A percentile compares a stretch with the other conserved stretches of the same genome.
phyloP scores from a whole-genome alignment of 1,284 basidiomycete species.

The Hemileia vastatrix region DNA sequence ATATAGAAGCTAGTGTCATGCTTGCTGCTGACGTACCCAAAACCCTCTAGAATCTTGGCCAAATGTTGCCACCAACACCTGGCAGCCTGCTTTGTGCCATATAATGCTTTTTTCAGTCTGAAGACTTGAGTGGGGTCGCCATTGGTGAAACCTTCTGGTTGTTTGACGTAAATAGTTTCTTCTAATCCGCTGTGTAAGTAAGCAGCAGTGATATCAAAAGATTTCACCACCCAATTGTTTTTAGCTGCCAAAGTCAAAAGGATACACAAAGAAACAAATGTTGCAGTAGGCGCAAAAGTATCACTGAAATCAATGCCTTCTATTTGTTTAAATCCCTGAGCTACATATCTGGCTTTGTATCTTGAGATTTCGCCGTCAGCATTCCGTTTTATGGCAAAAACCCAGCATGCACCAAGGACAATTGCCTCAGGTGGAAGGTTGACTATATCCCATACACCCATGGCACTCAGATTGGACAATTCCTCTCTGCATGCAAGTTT shows the following conservation, averaged over 20 bases:
- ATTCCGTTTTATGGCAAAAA: conserved; percentile 1
- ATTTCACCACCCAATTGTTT: too few relatives aligned
- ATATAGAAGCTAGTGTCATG: too few relatives aligned
- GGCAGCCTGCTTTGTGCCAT: too few relatives aligned
- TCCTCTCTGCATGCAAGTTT: neutral
- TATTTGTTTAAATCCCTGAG: neutral
- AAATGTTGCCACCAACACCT: too few relatives aligned
- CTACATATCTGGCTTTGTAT: neutral
- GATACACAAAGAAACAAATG: neutral
- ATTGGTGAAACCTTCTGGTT: too few relatives aligned
- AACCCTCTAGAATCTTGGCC: too few relatives aligned
- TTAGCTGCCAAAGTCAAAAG: neutral
- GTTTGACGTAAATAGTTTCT: too few relatives aligned
- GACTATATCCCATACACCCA: neutral
- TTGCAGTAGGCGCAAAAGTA: neutral
- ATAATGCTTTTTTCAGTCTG: too few relatives aligned
- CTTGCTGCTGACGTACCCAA: too few relatives aligned
- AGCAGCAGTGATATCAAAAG: too few relatives aligned
- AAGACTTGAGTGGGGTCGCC: too few relatives aligned
- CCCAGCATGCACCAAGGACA: neutral
- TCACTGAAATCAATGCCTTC: neutral
- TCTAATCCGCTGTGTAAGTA: too few relatives aligned
- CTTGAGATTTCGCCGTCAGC: neutral
- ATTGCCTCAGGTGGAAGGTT: neutral
- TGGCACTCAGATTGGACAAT: neutral